Evolutionary conservation across 2,329 filamentous ascomycete species (phyloP).

Genomic region (Cladophialophora chaetospira): DNA sequence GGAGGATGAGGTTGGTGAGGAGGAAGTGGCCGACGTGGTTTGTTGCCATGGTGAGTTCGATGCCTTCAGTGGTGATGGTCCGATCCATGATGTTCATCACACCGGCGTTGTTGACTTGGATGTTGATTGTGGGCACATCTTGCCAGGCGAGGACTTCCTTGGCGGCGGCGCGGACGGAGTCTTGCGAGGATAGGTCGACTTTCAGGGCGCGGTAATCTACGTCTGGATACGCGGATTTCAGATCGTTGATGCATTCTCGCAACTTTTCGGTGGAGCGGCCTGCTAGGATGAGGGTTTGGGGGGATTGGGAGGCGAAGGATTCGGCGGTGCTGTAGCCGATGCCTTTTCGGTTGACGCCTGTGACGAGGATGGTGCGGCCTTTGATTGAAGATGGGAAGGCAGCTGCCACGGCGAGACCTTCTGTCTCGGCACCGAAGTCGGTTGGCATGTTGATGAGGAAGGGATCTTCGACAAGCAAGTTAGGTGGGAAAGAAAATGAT

Average conservation of each 20-base stretch:
- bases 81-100: slow-evolving; percentile 40
- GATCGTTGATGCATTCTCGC: slow-evolving; percentile 23
- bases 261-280: slow-evolving; percentile 23
- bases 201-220: slow-evolving; percentile 34
- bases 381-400: slow-evolving; percentile 28
- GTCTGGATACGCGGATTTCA: slow-evolving; percentile 24
- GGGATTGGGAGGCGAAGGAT: slow-evolving; percentile 26
- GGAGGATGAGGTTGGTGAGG: slow-evolving; percentile 10
- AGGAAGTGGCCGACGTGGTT: slow-evolving; percentile 39
- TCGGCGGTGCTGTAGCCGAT: slow-evolving; percentile 28
- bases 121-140: slow-evolving; percentile 38
- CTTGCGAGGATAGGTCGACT: slow-evolving; percentile 41
- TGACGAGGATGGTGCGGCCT: slow-evolving; percentile 27
- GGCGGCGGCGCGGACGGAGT: slow-evolving; percentile 39
- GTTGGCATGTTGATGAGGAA: slow-evolving; percentile 1
- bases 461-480: neutral
- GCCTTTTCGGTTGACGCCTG: slow-evolving; percentile 27
- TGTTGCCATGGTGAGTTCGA: slow-evolving; percentile 43
- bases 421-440: slow-evolving; percentile 21
- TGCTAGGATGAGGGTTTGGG: slow-evolving; percentile 22
- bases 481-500: neutral
- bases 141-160: slow-evolving; percentile 33
- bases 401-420: slow-evolving; percentile 22
- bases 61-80: slow-evolving; percentile 36
- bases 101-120: slow-evolving; percentile 36